These are phyloP conservation scores for Thuja plicata DNA, from an alignment of 83 land plant genomes.

Conservation along the genomic window DNA sequence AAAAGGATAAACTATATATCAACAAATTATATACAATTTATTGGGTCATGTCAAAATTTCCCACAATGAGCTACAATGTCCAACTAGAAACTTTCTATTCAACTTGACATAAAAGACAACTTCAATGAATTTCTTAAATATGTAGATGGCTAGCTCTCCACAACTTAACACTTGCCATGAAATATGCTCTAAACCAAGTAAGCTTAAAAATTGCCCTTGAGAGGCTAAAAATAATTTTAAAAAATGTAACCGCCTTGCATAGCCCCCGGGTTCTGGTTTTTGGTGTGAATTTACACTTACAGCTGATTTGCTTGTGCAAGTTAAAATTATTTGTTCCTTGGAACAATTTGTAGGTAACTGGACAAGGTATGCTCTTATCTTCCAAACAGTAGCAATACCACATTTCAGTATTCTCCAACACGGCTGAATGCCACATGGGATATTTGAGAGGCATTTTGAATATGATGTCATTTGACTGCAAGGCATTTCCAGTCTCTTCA, in stretches of 20 bases:
- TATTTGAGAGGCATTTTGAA: neutral
- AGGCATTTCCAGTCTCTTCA: neutral
- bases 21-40: too few relatives aligned
- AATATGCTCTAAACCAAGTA: neutral
- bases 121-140: neutral
- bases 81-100: neutral
- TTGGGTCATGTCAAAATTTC: neutral
- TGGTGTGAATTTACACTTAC: neutral
- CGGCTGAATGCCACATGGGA: neutral
- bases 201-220: neutral
- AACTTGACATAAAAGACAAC: neutral
- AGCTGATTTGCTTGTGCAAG: neutral
- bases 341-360: neutral
- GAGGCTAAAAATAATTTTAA: neutral
- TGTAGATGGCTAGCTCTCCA: neutral
- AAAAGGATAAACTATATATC: too few relatives aligned
- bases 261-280: neutral
- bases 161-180: neutral
- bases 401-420: neutral
- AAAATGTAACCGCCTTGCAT: neutral
- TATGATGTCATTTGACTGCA: neutral
- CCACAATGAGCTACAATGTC: neutral
- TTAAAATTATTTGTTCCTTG: neutral
- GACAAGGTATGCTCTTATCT: neutral
- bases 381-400: neutral